Conservation (phyloP, 805 yeast species). For the Candida ulmi region DNA sequence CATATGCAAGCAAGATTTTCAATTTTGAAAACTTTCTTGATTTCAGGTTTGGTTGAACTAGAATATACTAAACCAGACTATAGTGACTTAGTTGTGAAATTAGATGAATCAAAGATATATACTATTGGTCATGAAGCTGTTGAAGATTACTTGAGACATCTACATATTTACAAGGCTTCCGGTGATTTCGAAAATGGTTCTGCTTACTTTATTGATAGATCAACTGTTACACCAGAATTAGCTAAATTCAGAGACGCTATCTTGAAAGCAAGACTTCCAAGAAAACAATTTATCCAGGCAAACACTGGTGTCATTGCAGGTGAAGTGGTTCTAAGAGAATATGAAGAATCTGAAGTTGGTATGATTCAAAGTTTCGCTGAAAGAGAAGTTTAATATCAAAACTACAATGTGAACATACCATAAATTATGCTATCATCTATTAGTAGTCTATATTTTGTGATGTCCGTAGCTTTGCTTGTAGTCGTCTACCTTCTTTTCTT, state of each 20-base stretch:
- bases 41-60: slow-evolving; percentile 56
- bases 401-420: too few species aligned
- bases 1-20: slow-evolving; percentile 93
- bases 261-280: slow-evolving; percentile 67
- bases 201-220: slow-evolving; percentile 56
- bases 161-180: slow-evolving; percentile 76
- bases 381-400: slow-evolving; percentile 39
- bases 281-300: slow-evolving; percentile 81
- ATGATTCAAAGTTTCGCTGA: slow-evolving; percentile 75
- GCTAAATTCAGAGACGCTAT: slow-evolving; percentile 65
- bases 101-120: slow-evolving; percentile 59
- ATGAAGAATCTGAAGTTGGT: slow-evolving; percentile 67
- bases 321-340: slow-evolving; percentile 56
- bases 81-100: slow-evolving; percentile 53
- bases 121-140: slow-evolving; percentile 71
- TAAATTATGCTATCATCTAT: neutral
- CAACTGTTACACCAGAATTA: slow-evolving; percentile 60
- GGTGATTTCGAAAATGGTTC: slow-evolving; percentile 67
- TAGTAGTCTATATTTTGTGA: slow-evolving; percentile 5
- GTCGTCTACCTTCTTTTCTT: slow-evolving; percentile 3
- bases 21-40: slow-evolving; percentile 67
- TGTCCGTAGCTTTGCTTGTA: slow-evolving; percentile 2
- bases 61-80: slow-evolving; percentile 40
- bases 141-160: slow-evolving; percentile 59
- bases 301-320: slow-evolving; percentile 48